These are phyloP conservation scores for Erysimum cheiranthoides DNA, from an alignment of 345 rosid genomes.

Conservation along the genomic window DNA sequence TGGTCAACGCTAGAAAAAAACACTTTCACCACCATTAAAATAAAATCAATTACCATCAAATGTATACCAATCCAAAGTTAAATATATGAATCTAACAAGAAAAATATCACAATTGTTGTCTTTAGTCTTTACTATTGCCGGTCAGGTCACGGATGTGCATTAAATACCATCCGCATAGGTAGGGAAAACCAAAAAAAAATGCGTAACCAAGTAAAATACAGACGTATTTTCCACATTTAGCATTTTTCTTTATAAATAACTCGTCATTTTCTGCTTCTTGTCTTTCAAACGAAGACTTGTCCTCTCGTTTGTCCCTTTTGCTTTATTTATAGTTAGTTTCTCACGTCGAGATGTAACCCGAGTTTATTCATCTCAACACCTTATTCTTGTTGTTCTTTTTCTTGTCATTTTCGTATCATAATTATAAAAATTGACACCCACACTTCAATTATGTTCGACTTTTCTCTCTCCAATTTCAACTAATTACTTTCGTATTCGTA, in stretches of 20 bases:
- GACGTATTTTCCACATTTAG: not conserved
- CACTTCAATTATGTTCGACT: not conserved
- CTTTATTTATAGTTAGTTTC: slow-evolving; percentile 19
- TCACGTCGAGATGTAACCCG: slow-evolving; percentile 18
- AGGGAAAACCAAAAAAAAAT: slow-evolving; percentile 15
- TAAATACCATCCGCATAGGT: slow-evolving; percentile 28
- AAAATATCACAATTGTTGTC: not conserved
- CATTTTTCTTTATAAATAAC: not conserved
- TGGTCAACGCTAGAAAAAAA: not conserved
- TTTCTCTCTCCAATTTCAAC: not conserved
- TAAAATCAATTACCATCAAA: not conserved
- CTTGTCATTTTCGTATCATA: slow-evolving; percentile 41
- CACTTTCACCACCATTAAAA: not conserved
- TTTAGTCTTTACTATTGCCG: slow-evolving; percentile 34
- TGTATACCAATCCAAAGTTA: not conserved
- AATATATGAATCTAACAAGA: not conserved
- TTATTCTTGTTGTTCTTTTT: slow-evolving; percentile 39
- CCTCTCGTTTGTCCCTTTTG: slow-evolving; percentile 30
- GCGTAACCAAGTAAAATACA: slow-evolving; percentile 12
- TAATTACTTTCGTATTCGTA: slow-evolving; percentile 16
- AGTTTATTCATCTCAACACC: slow-evolving; percentile 21
- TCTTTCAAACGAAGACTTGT: slow-evolving; percentile 22
- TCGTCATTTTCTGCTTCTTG: slow-evolving; percentile 24
- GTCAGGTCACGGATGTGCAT: slow-evolving; percentile 42
- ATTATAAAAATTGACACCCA: slow-evolving; percentile 19